Evolutionary conservation across 1,139 yeast genomes (phyloP).

Genomic region (Blastobotrys aristatus): DNA sequence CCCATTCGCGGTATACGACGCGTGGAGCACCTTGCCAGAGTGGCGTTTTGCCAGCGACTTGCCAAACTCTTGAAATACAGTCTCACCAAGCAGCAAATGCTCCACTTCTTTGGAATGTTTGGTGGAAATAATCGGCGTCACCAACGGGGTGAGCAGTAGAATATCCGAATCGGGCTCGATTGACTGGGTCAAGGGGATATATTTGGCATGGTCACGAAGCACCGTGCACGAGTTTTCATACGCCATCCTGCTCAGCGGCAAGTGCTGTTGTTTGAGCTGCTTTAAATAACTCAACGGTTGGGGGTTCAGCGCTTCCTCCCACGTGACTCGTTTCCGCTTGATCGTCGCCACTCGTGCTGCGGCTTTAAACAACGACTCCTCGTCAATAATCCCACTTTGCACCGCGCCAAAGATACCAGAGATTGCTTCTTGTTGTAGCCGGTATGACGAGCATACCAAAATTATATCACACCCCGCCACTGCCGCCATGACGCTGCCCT

Average conservation of each 20-base stretch:
- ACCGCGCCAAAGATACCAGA: constrained; percentile 52
- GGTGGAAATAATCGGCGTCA: constrained; percentile 41
- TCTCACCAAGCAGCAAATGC: constrained; percentile 48
- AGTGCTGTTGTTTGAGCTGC: constrained; percentile 42
- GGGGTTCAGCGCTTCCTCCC: constrained; percentile 45
- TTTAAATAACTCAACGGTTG: constrained; percentile 31
- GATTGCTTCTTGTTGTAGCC: constrained; percentile 57
- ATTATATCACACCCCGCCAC: constrained; percentile 65
- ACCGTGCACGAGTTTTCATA: constrained; percentile 53
- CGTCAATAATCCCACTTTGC: constrained; percentile 48
- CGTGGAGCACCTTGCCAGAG: constrained; percentile 50
- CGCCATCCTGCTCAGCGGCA: constrained; percentile 43
- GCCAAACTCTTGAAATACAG: constrained; percentile 45
- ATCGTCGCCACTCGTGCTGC: constrained; percentile 44
- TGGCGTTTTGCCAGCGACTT: constrained; percentile 27
- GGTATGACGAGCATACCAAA: constrained; percentile 54
- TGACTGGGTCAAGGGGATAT: constrained; percentile 48
- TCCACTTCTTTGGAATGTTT: constrained; percentile 23
- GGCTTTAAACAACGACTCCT: constrained; percentile 42
- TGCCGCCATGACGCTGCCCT: constrained; percentile 58
- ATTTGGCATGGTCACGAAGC: constrained; percentile 50
- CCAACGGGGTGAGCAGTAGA: constrained; percentile 50
- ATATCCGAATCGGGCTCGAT: constrained; percentile 38
- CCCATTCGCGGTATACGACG: constrained; percentile 64
- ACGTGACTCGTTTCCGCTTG: constrained; percentile 43